Evolutionary conservation across 371 early-diverging fungal species (phyloP).

Genomic region (Rhizomucor miehei): DNA sequence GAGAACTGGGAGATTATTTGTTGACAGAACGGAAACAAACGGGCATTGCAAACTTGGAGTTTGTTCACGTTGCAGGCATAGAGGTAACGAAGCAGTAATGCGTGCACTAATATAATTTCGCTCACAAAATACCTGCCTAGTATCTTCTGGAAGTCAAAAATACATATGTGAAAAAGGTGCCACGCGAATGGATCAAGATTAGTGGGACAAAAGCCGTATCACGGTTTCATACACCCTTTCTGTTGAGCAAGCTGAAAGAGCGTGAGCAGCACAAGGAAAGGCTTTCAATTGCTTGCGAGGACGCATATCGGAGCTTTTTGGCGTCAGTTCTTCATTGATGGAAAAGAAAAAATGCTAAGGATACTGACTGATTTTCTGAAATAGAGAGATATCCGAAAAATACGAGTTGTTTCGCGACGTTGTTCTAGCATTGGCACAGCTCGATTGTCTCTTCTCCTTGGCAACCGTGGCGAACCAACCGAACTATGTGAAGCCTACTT

Average conservation of each 20-base stretch:
- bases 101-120: not conserved
- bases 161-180: slow-evolving; percentile 50
- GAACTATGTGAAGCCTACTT: slow-evolving; percentile 72
- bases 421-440: slow-evolving; percentile 57
- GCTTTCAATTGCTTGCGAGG: slow-evolving; percentile 54
- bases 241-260: slow-evolving; percentile 62
- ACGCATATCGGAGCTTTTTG: slow-evolving; percentile 58
- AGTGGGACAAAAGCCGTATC: slow-evolving; percentile 77
- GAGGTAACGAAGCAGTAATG: slow-evolving; percentile 43
- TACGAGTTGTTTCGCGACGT: slow-evolving; percentile 66
- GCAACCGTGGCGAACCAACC: slow-evolving; percentile 60
- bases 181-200: slow-evolving; percentile 74
- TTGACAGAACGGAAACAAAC: slow-evolving; percentile 34
- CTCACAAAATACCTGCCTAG: slow-evolving; percentile 8
- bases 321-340: slow-evolving; percentile 13
- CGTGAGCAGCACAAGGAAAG: slow-evolving; percentile 74
- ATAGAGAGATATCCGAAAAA: slow-evolving; percentile 52
- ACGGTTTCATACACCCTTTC: slow-evolving; percentile 79
- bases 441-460: slow-evolving; percentile 79
- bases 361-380: not conserved
- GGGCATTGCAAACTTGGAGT: slow-evolving; percentile 47
- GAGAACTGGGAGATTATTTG: slow-evolving; percentile 46
- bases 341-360: too few species aligned
- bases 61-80: slow-evolving; percentile 52
- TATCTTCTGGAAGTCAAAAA: slow-evolving; percentile 69